Conservation (phyloP, 75 land plant species). For the Cupressus sempervirens region DNA sequence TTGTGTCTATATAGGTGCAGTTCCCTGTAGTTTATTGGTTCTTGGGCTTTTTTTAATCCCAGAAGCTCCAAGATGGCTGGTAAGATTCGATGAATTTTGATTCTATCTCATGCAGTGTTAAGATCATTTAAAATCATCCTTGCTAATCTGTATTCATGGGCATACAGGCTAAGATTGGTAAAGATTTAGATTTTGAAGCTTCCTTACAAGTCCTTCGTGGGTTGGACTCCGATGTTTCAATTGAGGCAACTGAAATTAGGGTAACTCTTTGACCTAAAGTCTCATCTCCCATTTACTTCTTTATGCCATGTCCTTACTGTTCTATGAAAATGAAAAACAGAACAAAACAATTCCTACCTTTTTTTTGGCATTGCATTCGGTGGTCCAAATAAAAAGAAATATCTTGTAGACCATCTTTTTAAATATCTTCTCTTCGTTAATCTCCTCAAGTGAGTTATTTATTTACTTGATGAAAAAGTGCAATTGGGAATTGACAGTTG, state of each 20-base stretch:
- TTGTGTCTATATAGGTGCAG: slow-evolving; percentile 11
- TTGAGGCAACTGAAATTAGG: slow-evolving; percentile 35
- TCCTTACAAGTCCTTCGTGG: slow-evolving; percentile 19
- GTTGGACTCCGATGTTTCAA: slow-evolving; percentile 21
- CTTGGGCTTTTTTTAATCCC: slow-evolving; percentile 29
- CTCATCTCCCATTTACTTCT: background rate
- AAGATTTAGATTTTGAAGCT: slow-evolving; percentile 10
- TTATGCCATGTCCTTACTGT: background rate
- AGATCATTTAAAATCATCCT: background rate
- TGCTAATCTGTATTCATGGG: background rate
- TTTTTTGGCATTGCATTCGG: background rate
- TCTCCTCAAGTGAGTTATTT: background rate
- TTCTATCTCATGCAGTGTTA: background rate
- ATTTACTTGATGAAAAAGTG: background rate
- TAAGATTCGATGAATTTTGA: background rate
- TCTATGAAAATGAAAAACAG: background rate
- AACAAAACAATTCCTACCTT: background rate
- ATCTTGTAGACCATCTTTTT: background rate
- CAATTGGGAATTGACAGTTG: background rate
- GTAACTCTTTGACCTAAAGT: slow-evolving; percentile 12
- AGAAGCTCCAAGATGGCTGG: slow-evolving; percentile 40
- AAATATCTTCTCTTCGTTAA: background rate
- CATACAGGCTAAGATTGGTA: slow-evolving; percentile 18
- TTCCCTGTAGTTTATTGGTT: slow-evolving; percentile 18
- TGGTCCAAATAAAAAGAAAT: background rate